Evolutionary conservation across 495 filamentous ascomycete genomes (phyloP).

Genomic region (Penicillium lividum): DNA sequence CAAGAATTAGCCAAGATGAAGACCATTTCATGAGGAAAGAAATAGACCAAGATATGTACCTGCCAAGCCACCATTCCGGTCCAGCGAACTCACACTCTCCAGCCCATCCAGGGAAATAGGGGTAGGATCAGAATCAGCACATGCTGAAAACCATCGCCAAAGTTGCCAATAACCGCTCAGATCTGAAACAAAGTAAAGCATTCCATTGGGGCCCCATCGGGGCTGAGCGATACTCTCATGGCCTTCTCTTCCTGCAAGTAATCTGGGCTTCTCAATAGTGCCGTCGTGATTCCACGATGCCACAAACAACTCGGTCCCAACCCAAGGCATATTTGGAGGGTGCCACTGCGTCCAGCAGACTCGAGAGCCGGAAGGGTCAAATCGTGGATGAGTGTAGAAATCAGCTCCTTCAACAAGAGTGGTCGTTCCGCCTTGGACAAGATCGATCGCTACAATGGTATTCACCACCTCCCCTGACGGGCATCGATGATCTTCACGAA

Average conservation of each 20-base stretch:
- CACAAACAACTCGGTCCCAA: constrained; percentile 31
- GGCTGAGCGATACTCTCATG: constrained; percentile 36
- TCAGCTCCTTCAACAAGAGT: constrained; percentile 36
- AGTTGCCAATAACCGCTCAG: constrained; percentile 37
- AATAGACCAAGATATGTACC: background rate
- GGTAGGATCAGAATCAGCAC: background rate
- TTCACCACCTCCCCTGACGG: constrained; percentile 31
- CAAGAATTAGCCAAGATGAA: background rate
- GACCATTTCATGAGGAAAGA: background rate
- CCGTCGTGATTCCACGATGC: constrained; percentile 27
- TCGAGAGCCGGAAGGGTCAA: constrained; percentile 34
- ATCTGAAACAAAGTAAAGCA: constrained; percentile 37
- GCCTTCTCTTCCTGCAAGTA: constrained; percentile 23
- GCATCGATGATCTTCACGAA: constrained; percentile 24
- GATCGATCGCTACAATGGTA: constrained; percentile 37
- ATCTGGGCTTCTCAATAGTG: constrained; percentile 6
- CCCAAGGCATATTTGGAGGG: constrained; percentile 46
- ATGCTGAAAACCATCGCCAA: constrained; percentile 13
- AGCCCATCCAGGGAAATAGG: background rate
- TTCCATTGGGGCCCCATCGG: constrained; percentile 35
- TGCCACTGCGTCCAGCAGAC: constrained; percentile 46
- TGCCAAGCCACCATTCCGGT: constrained; percentile 1
- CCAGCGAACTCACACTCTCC: background rate
- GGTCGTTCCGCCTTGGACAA: constrained; percentile 17
- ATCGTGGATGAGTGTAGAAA: constrained; percentile 44